Evolutionary conservation across 2,329 filamentous ascomycete species (phyloP).

Genomic region (Daldinia eschscholtzii): DNA sequence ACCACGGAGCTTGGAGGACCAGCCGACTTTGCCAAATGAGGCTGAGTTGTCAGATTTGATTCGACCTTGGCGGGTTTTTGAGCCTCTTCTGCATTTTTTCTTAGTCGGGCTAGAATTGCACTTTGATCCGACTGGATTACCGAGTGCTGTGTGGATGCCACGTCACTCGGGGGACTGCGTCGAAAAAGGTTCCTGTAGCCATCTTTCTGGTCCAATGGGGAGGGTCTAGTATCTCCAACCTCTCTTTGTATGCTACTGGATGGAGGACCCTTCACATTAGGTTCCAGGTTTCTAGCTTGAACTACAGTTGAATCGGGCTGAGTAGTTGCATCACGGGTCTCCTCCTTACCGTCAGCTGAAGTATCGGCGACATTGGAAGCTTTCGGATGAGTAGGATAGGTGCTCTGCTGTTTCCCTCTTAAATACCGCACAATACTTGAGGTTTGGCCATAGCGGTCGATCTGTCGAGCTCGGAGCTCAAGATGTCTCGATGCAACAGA

Average conservation of each 20-base stretch:
- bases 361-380: not conserved
- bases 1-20: conserved; percentile 8
- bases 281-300: conserved; percentile 13
- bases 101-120: conserved; percentile 45
- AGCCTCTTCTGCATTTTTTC: conserved; percentile 20
- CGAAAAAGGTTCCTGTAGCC: conserved; percentile 27
- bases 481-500: conserved; percentile 74
- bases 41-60: conserved; percentile 1
- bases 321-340: conserved; percentile 13
- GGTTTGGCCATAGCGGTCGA: conserved; percentile 63
- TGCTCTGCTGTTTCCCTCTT: conserved; percentile 41
- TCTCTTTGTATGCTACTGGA: not conserved
- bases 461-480: conserved; percentile 67
- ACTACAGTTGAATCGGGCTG: conserved; percentile 14
- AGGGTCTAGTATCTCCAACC: not conserved
- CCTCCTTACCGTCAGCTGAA: conserved; percentile 21
- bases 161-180: conserved; percentile 24
- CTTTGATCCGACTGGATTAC: conserved; percentile 42
- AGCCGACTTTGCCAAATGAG: conserved; percentile 10
- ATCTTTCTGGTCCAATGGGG: conserved; percentile 24
- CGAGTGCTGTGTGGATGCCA: conserved; percentile 27
- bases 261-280: conserved; percentile 5
- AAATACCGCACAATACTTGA: conserved; percentile 59
- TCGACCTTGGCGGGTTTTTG: conserved; percentile 5
- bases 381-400: conserved; percentile 11